A percentile compares a stretch with the other conserved stretches of the same genome.
These are phyloP conservation scores for Exophiala viscosa DNA, from an alignment of 2,329 filamentous ascomycete genomes.

Conservation along the genomic window DNA sequence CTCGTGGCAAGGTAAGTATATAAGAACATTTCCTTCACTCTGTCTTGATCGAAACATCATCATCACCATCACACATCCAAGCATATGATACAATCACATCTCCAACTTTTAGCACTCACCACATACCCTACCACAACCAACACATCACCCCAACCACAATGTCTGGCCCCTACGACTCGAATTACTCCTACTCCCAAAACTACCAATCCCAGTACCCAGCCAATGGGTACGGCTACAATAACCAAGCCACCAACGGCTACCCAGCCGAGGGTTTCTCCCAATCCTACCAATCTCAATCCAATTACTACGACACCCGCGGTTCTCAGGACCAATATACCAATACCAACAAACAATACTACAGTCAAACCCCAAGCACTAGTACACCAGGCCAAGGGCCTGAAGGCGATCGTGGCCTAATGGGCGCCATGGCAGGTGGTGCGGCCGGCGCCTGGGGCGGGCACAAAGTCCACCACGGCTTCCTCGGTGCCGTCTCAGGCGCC, in stretches of 20 bases:
- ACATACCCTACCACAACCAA: neutral
- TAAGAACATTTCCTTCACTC: neutral
- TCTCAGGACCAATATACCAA: neutral
- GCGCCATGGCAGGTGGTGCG: constrained; percentile 45
- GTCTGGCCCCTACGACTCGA: neutral
- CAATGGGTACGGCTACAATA: neutral
- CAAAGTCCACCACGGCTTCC: constrained; percentile 45
- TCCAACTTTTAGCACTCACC: neutral
- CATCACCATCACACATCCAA: neutral
- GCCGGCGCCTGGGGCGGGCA: constrained; percentile 46
- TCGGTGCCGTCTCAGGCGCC: constrained; percentile 47
- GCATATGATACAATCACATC: neutral
- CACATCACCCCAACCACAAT: neutral
- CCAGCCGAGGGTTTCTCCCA: neutral
- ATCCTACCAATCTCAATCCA: neutral
- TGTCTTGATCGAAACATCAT: neutral
- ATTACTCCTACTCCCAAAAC: neutral
- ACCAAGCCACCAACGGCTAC: neutral
- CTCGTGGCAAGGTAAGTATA: neutral
- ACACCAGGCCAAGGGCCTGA: neutral
- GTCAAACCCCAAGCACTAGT: neutral
- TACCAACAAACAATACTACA: neutral
- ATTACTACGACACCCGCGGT: neutral
- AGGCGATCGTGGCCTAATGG: constrained; percentile 45
- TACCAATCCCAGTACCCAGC: neutral